Evolutionary conservation across 805 yeast species (phyloP), one percentile per base, ranked within the genome.

Genomic region (Metschnikowia lunata): DNA sequence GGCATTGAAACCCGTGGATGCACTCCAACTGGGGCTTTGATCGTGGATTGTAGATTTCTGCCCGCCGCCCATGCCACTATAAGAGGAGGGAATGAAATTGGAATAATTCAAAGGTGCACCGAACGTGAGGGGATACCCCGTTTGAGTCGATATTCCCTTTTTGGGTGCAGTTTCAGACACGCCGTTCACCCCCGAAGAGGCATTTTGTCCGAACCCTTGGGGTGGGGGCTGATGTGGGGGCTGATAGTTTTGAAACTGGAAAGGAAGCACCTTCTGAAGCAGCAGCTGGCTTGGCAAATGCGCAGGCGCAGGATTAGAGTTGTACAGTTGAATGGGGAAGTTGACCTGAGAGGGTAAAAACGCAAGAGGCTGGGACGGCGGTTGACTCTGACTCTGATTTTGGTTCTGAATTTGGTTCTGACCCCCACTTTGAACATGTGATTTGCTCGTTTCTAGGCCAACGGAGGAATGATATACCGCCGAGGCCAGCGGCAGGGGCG

Each of bases 251-350:
- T 32, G 36, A 10, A 35, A 36, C 37, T 27, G 45, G 34, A 42
- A 42, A 11, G 45, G 45, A 15, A 42, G 11, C 14, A 42, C 40
- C 23, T 37, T 37, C 34, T 26, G 40, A 15, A 31, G 35, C 33
- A 27, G 40, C 29, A 26, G 34, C 26, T 36, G 45, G 27, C 46
- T 42, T 15, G 46, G 46, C 31, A 42, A 37, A 15, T 15, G 32
- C 2, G 34, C 33, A 8, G 31, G 39, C 7, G 18, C 13, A 3
- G 28, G 18, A 8, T 27, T 39, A 11, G 31, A 7, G 10, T 34
- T 27, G 33, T 26, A 28, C 32, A 15, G 37, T 7, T 26, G 27
- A 9, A 34, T n/a, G 8, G 38, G 34, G 12, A 40, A 36, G 12
- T 34, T 9, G 7, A 26, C 34, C 32, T 42, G 45, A 6, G 45